A percentile compares a stretch with the other conserved stretches of the same genome.
Conservation (phyloP, 805 yeast species). For the Candida ponderosae region DNA sequence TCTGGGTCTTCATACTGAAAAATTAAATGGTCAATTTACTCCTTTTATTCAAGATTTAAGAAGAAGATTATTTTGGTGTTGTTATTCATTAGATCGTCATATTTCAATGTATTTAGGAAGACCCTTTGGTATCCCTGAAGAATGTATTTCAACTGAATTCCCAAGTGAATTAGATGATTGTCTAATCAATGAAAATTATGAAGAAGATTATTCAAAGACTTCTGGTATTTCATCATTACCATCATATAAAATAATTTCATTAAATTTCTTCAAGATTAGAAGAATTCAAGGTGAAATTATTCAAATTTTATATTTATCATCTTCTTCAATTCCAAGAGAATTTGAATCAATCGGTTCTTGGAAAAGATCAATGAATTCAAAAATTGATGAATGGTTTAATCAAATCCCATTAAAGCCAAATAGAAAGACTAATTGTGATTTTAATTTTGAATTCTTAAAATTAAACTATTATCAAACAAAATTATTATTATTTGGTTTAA, state of each 20-base stretch:
- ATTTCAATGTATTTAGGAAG: constrained; percentile 80
- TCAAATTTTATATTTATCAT: constrained; percentile 56
- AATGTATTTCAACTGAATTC: constrained; percentile 59
- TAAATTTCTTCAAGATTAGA: constrained; percentile 62
- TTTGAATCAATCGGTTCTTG: constrained; percentile 50
- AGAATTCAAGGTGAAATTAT: constrained; percentile 74
- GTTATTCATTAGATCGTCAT: constrained; percentile 80
- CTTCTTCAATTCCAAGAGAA: constrained; percentile 61
- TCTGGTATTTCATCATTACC: constrained; percentile 30
- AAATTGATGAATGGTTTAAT: constrained; percentile 58
- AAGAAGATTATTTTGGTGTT: constrained; percentile 81
- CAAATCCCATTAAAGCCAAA: constrained; percentile 45
- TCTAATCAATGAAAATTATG: constrained; percentile 32
- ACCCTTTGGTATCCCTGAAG: constrained; percentile 86
- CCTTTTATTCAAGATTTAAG: constrained; percentile 60
- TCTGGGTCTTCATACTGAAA: constrained; percentile 74
- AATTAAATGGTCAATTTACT: constrained; percentile 30
- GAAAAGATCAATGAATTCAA: constrained; percentile 44
- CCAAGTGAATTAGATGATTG: constrained; percentile 76
- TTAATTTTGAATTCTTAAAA: constrained; percentile 60
- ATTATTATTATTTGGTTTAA: constrained; percentile 65
- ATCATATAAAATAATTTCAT: constrained; percentile 61
- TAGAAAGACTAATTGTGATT: constrained; percentile 62
- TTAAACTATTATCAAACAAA: constrained; percentile 74
- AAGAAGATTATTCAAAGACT: constrained; percentile 30